Conservation (phyloP, 768 basidiomycete species). For the Dendrothele bispora region DNA sequence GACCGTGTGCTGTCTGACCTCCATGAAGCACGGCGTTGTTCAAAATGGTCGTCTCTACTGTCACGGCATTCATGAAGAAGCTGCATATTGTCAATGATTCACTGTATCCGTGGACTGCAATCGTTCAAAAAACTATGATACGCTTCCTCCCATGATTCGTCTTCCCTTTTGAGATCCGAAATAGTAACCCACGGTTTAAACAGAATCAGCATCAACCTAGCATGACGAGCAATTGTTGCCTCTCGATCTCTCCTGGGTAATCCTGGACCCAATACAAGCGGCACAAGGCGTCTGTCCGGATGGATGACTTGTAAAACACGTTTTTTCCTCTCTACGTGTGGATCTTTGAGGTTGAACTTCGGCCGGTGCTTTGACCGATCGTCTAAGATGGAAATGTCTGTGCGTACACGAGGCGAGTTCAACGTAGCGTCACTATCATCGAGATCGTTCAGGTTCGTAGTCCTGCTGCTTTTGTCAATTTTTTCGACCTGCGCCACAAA, state of each 20-base stretch:
- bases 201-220: constrained; percentile 9
- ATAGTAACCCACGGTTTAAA: constrained; percentile 9
- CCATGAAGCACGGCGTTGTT: too few relatives aligned
- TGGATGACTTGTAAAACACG: not conserved
- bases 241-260: not conserved
- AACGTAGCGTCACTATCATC: too few relatives aligned
- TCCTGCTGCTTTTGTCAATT: too few relatives aligned
- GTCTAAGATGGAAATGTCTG: not conserved
- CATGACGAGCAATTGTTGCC: not conserved
- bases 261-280: not conserved
- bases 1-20: too few relatives aligned
- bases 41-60: constrained; percentile 19
- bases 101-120: not conserved
- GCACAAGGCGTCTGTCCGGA: not conserved
- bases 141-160: not conserved
- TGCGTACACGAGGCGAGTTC: not conserved
- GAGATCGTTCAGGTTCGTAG: too few relatives aligned
- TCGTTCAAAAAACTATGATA: not conserved
- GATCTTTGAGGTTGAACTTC: not conserved
- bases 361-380: not conserved
- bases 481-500: constrained; percentile 2
- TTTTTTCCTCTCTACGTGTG: not conserved
- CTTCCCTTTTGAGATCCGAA: not conserved
- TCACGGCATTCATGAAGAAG: constrained; percentile 8
- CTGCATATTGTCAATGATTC: constrained; percentile 7